A percentile compares a stretch with the other conserved stretches of the same genome.
These are phyloP conservation scores for Myriosclerotinia curreyana DNA, from an alignment of 2,329 filamentous ascomycete genomes.

Conservation along the genomic window DNA sequence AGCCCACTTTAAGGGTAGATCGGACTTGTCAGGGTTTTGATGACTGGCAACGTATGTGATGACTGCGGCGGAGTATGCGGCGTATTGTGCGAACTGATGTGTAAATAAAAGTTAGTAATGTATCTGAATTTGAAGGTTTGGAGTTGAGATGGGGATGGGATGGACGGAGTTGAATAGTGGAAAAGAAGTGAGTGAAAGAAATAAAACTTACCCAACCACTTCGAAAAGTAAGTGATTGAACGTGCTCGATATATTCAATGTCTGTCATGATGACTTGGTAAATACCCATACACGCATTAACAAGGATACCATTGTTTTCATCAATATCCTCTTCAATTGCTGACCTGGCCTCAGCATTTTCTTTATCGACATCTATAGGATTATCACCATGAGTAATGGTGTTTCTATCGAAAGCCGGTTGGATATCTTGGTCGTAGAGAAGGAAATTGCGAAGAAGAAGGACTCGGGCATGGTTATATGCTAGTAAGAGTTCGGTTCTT, in stretches of 20 bases:
- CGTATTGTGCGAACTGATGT: background rate
- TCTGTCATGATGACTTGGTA: background rate
- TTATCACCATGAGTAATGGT: background rate
- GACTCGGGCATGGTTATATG: background rate
- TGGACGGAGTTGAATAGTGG: background rate
- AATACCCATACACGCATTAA: background rate
- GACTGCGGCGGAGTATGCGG: background rate
- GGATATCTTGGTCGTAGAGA: background rate
- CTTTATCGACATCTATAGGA: background rate
- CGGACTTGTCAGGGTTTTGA: background rate
- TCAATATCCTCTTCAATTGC: background rate
- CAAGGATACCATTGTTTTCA: background rate
- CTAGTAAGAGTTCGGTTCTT: background rate
- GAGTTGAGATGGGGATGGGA: too few relatives aligned
- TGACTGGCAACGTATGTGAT: background rate
- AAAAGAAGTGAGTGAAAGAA: background rate
- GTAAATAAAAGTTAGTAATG: background rate
- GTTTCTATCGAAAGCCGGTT: too few relatives aligned
- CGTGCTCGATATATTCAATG: background rate
- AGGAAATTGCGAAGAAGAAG: background rate
- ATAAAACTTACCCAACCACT: slow-evolving; percentile 1
- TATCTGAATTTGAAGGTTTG: background rate
- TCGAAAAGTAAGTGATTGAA: background rate
- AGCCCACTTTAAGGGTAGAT: background rate
- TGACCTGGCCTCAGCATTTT: background rate